These are phyloP conservation scores for Naganishia friedmannii DNA, from an alignment of 768 basidiomycete genomes.

Conservation along the genomic window DNA sequence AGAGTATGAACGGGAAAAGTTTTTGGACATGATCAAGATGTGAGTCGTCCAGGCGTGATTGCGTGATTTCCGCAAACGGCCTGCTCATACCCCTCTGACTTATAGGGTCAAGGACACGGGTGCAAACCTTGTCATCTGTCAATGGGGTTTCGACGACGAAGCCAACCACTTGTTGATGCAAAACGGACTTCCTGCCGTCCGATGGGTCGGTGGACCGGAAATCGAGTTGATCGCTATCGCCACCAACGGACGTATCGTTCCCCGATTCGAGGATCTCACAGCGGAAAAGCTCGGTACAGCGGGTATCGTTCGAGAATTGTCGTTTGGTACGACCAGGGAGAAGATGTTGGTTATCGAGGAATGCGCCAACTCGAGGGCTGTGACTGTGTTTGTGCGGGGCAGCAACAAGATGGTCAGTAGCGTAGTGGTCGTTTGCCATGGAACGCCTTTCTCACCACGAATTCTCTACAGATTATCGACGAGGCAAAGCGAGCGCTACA, in stretches of 20 bases:
- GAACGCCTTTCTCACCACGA: neutral
- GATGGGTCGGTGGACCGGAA: constrained; percentile 99
- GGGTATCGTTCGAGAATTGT: constrained; percentile 86
- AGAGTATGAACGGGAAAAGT: constrained; percentile 94
- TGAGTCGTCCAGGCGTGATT: constrained; percentile 35
- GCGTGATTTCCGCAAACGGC: neutral
- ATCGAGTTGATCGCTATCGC: constrained; percentile 99
- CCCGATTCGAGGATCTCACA: constrained; percentile 92
- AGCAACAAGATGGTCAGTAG: constrained; percentile 92
- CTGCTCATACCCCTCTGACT: neutral
- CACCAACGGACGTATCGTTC: constrained; percentile 95
- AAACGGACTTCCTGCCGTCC: constrained; percentile 91
- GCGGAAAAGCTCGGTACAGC: constrained; percentile 87
- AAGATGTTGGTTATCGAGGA: constrained; percentile 99
- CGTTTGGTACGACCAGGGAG: constrained; percentile 96
- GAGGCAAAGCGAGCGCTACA: constrained; percentile 97
- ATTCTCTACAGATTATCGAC: constrained; percentile 76
- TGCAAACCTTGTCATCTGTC: constrained; percentile 97
- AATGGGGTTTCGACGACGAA: constrained; percentile 99
- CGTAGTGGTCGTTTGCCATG: neutral
- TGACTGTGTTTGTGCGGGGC: constrained; percentile 94
- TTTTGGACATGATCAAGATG: constrained; percentile 87
- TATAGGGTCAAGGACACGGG: constrained; percentile 85
- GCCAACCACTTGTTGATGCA: constrained; percentile 98
- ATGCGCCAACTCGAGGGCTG: constrained; percentile 92